Conservation (phyloP, 371 early-diverging fungal genomes). For the Lichtheimia hyalospora region DNA sequence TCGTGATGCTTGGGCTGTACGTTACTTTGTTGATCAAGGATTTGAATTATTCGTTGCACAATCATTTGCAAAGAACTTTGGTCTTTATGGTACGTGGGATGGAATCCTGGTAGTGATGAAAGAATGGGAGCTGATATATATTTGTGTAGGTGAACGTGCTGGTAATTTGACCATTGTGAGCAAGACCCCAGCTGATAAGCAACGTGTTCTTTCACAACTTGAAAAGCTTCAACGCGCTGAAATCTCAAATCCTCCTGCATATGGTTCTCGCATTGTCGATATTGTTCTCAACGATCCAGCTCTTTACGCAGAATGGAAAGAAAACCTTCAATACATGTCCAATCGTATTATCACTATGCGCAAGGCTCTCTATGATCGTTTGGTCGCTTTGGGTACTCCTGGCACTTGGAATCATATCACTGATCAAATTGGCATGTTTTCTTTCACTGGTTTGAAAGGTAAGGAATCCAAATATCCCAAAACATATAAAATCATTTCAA, state of each 20-base stretch:
- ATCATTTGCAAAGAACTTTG: slow-evolving; percentile 97
- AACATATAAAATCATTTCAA: too few species aligned
- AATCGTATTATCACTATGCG: slow-evolving; percentile 89
- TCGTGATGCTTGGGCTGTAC: slow-evolving; percentile 88
- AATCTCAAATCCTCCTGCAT: slow-evolving; percentile 89
- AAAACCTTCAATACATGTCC: slow-evolving; percentile 82
- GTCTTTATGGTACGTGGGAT: slow-evolving; percentile 75
- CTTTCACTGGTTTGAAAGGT: slow-evolving; percentile 85
- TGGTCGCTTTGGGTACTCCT: slow-evolving; percentile 76
- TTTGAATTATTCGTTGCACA: slow-evolving; percentile 89
- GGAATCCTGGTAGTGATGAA: background rate
- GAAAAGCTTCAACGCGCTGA: slow-evolving; percentile 81
- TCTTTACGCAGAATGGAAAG: slow-evolving; percentile 83
- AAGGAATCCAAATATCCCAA: slow-evolving; percentile 10
- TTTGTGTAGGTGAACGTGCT: slow-evolving; percentile 75
- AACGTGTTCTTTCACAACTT: slow-evolving; percentile 77
- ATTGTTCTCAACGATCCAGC: slow-evolving; percentile 78
- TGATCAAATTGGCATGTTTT: slow-evolving; percentile 97
- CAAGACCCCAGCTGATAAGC: slow-evolving; percentile 45
- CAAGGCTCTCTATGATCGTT: slow-evolving; percentile 58
- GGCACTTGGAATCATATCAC: slow-evolving; percentile 94
- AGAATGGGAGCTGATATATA: background rate
- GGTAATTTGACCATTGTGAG: slow-evolving; percentile 86
- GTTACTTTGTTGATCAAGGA: slow-evolving; percentile 88
- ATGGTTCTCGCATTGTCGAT: slow-evolving; percentile 87